Base-by-base conservation (phyloP, 345 rosid genomes). In the Citrus inodora region DNA sequence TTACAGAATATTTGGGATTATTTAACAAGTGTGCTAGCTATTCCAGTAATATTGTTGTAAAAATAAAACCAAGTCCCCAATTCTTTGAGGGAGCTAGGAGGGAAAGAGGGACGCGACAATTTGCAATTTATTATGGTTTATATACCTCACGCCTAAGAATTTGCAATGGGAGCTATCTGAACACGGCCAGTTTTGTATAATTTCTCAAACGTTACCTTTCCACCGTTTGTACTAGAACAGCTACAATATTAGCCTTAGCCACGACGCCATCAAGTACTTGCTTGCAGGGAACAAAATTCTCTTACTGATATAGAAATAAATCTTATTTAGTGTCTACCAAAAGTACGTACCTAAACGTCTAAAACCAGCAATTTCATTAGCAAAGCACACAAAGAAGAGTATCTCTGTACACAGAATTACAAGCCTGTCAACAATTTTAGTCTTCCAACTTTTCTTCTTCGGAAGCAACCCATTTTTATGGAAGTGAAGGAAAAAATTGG, bases 381-480 rank as follows among this genome's bases (percentile, higher is more conserved):
- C 64, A 76, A 72, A 59, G 59, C 77, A 71, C 70, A 46, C 61
- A 48, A 75, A 40, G 55, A 78, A 75, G 33, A 25, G 73, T 67
- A 69, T 63, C 76, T 81, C 76, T 81, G 56, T 83, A 80, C 86
- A 83, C 64, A 83, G 56, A 76, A 53, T 71, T 72, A 69, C 78
- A 79, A 30, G 64, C 70, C 69, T 21, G 60, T 58, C 16, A 25
- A 64, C 76, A 67, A 37, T 76, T 64, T 84, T 67, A 30, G 8
- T 48, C 67, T 76, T 66, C 55, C 77, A 51, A 53, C 25, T 37
- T 74, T 71, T 28, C 30, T 25, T 35, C 42, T 51, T 51, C 11
- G 9, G 24, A 35, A 7, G 24, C 74, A 65, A 32, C 51, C 65
- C 38, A 27, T 24, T 53, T 53, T 53, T 16, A 5, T 53, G 58